These are phyloP conservation scores for Ophiostoma pallidulum DNA, from an alignment of 2,329 filamentous ascomycete genomes.

Conservation along the genomic window DNA sequence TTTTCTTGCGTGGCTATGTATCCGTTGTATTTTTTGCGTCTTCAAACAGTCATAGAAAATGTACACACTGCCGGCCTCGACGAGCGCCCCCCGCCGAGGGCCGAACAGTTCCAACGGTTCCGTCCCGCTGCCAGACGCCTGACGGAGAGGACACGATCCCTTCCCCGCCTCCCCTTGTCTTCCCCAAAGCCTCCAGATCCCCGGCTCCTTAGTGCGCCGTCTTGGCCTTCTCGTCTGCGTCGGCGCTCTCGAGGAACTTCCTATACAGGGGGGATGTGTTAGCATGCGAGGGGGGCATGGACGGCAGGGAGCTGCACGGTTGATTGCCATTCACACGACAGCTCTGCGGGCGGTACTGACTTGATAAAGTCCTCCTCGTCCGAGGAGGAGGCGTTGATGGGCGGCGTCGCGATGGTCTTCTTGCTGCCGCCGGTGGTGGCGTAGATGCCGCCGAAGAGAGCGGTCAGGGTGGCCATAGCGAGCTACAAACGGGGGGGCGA, in stretches of 20 bases:
- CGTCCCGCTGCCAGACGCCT: too few species aligned
- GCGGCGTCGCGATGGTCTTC: slow-evolving; percentile 37
- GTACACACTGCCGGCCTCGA: slow-evolving; percentile 1
- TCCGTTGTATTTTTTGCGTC: too few species aligned
- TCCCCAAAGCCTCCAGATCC: not conserved
- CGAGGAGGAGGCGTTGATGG: slow-evolving; percentile 52
- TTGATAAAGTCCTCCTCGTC: slow-evolving; percentile 59
- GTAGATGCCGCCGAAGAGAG: slow-evolving; percentile 41
- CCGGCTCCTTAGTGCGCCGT: slow-evolving; percentile 11
- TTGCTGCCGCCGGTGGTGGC: slow-evolving; percentile 36
- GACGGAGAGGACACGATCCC: not conserved
- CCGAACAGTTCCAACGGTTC: too few species aligned
- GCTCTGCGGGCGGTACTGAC: slow-evolving; percentile 33
- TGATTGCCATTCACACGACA: too few species aligned
- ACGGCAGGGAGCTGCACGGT: not conserved
- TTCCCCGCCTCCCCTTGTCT: not conserved
- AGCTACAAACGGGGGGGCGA: slow-evolving; percentile 33
- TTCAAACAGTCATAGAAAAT: too few species aligned
- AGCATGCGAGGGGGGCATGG: not conserved
- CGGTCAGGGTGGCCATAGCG: slow-evolving; percentile 46
- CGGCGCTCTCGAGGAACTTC: slow-evolving; percentile 38
- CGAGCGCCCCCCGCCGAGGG: too few species aligned
- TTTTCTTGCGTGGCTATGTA: too few species aligned
- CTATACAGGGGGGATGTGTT: slow-evolving; percentile 21
- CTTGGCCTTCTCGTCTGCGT: slow-evolving; percentile 31